Base-by-base conservation (phyloP, 177 flowering plant species). In the Vitis hybrid region DNA sequence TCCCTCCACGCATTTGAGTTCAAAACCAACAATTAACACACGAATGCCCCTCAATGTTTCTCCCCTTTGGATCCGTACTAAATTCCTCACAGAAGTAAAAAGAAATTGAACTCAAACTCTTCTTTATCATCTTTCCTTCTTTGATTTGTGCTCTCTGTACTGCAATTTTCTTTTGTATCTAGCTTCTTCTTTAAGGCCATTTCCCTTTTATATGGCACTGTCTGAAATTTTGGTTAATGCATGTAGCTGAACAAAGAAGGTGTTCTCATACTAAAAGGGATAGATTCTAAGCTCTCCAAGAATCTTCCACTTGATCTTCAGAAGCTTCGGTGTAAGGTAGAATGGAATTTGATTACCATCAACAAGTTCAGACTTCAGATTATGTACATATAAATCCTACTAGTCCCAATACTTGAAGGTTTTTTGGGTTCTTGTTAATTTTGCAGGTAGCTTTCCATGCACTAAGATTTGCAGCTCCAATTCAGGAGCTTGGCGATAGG, bases 241-340 rank as follows among this genome's bases (percentile, higher is more conserved):
- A 48, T 75, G 79, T 52, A 88, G 95, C 73, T 87, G 14, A 81
- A 82, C 49, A 70, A 73, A 62, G 86, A 83, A 60, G 90, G 92
- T 1, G 67, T 87, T 32, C 82, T 91, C 4, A 71, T 87, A 6
- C 59, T 91, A 65, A 80, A 77, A 71, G 96, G 91, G 52, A 70
- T 92, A 59, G 96, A 90, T 77, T 90, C 90, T 24, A 92, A 82
- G 78, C 98, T 92, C 73, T 83, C 94, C 14, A 91, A 84, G 81
- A 81, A 91, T 82, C 98, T 92, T n/a, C 91, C 93, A 1, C 58
- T 82, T 1, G 97, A 93, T 74, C 87, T 92, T 71, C 98, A 91
- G 72, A 93, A 87, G 81, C 94, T 93, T 46, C 78, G 86, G 2
- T 93, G 98, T 74, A 91, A 91, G 91, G 97, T 89, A 74, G 4